These are phyloP conservation scores for Penicillium janthinellum DNA, from an alignment of 2,329 filamentous ascomycete genomes.

Conservation along the genomic window DNA sequence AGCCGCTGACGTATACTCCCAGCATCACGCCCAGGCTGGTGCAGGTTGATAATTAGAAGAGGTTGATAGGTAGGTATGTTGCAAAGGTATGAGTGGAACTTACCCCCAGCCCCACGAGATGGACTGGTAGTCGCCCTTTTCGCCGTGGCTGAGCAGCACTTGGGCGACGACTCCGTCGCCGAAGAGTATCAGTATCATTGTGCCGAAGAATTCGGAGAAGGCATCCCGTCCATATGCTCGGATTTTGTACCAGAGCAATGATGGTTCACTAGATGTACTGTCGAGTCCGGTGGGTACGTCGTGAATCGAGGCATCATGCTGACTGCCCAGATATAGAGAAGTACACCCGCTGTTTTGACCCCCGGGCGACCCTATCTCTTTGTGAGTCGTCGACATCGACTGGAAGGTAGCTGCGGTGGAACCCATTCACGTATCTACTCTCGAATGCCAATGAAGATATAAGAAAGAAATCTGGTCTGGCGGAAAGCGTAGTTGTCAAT, in stretches of 20 bases:
- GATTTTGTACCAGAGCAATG: constrained; percentile 56
- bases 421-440: constrained; percentile 6
- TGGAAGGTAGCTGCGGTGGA: constrained; percentile 10
- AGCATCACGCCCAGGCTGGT: constrained; percentile 67
- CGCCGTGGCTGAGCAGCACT: constrained; percentile 59
- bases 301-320: constrained; percentile 21
- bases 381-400: constrained; percentile 22
- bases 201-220: constrained; percentile 69
- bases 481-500: not conserved
- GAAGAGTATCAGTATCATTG: constrained; percentile 68
- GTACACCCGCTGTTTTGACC: constrained; percentile 22
- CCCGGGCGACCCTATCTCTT: constrained; percentile 13
- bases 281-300: constrained; percentile 15
- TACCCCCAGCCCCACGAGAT: constrained; percentile 56
- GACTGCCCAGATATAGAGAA: constrained; percentile 21
- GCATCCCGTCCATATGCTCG: constrained; percentile 58
- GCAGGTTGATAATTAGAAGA: constrained; percentile 4
- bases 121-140: constrained; percentile 53
- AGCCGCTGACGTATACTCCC: constrained; percentile 63
- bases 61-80: too few species aligned
- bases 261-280: constrained; percentile 10
- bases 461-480: not conserved
- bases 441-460: not conserved
- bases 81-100: constrained; percentile 18
- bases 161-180: constrained; percentile 73